A percentile compares a stretch with the other conserved stretches of the same genome.
Conservation (phyloP, 2,329 filamentous ascomycete genomes). For the Talaromyces piceae region DNA sequence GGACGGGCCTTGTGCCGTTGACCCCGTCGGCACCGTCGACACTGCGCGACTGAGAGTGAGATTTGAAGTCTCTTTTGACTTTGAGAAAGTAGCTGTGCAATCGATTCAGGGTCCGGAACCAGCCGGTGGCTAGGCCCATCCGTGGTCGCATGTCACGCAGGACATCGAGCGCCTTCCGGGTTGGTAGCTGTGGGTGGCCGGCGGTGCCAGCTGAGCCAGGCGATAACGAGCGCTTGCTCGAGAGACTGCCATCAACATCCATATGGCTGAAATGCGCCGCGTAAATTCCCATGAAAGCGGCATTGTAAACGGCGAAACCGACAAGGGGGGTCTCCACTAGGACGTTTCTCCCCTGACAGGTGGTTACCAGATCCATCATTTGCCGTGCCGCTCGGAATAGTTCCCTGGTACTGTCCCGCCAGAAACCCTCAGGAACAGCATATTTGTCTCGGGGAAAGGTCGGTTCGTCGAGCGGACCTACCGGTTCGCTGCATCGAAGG, state of each 20-base stretch:
- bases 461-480: constrained; percentile 48
- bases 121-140: constrained; percentile 33
- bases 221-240: constrained; percentile 20
- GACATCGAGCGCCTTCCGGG: constrained; percentile 33
- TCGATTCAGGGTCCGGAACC: constrained; percentile 39
- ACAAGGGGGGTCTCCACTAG: constrained; percentile 50
- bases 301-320: constrained; percentile 49
- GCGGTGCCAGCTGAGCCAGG: constrained; percentile 15
- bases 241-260: constrained; percentile 46
- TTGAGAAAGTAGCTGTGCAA: constrained; percentile 35
- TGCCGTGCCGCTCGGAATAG: constrained; percentile 48
- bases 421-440: constrained; percentile 42
- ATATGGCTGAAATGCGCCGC: constrained; percentile 49
- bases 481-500: constrained; percentile 41
- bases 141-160: constrained; percentile 35
- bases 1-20: constrained; percentile 25
- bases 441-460: constrained; percentile 38
- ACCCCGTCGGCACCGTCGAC: constrained; percentile 19
- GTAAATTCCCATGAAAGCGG: constrained; percentile 46
- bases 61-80: constrained; percentile 31
- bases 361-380: constrained; percentile 46
- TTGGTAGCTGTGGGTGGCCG: constrained; percentile 26
- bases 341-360: constrained; percentile 44
- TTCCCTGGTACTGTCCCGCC: constrained; percentile 43
- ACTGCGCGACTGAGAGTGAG: constrained; percentile 26